A percentile compares a stretch with the other conserved stretches of the same genome.
These are phyloP conservation scores for Boletus sp. DNA, from an alignment of 768 basidiomycete genomes.

Conservation along the genomic window DNA sequence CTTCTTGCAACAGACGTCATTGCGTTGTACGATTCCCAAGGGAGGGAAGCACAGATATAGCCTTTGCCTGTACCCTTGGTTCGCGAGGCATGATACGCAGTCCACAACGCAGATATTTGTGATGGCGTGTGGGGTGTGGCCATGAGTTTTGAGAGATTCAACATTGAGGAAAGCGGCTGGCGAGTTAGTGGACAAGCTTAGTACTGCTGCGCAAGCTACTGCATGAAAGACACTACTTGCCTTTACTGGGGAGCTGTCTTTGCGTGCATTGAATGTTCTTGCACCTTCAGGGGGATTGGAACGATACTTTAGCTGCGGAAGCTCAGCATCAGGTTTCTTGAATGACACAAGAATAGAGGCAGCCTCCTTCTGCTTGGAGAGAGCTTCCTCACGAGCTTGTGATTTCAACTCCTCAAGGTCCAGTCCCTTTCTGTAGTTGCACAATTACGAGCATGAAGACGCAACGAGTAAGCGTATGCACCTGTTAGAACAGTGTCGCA, in stretches of 20 bases:
- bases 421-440: conserved; percentile 42
- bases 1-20: conserved; percentile 62
- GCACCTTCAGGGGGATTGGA: conserved; percentile 4
- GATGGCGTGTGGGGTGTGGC: conserved; percentile 65
- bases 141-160: conserved; percentile 73
- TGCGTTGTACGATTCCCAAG: conserved; percentile 65
- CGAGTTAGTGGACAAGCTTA: neutral
- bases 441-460: conserved; percentile 3
- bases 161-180: conserved; percentile 77
- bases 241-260: conserved; percentile 69
- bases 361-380: conserved; percentile 31
- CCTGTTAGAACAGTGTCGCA: conserved; percentile 15
- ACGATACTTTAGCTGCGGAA: conserved; percentile 6
- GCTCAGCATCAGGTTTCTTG: conserved; percentile 10
- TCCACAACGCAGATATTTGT: conserved; percentile 85
- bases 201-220: neutral
- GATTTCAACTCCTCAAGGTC: conserved; percentile 36
- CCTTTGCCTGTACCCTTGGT: conserved; percentile 80
- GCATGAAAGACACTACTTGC: conserved; percentile 31
- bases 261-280: conserved; percentile 35
- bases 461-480: conserved; percentile 8
- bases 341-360: conserved; percentile 13
- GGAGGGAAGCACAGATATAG: conserved; percentile 81
- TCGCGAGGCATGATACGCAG: conserved; percentile 80
- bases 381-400: conserved; percentile 30